Base-by-base conservation (phyloP, 441 rosid species). In the Syzygium malaccense region DNA sequence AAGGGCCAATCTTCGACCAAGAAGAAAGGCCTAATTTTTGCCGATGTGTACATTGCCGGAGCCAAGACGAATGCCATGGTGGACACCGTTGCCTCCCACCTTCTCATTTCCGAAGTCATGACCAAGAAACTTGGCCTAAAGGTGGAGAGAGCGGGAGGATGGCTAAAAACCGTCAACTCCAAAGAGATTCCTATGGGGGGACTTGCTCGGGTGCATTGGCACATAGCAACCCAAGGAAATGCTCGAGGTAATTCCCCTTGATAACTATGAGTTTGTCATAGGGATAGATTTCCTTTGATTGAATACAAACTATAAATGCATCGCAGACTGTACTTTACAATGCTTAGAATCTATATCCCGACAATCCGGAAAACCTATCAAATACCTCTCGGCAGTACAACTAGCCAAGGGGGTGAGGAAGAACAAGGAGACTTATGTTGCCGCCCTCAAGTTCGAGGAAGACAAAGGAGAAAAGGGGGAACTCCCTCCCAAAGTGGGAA, bases 401-500 rank as follows among this genome's bases (percentile, higher is more conserved):
- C 8, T 55, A 2, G 9, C 25, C 58, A 20, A 55, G 4, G 25
- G 58, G 58, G 25, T 55, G 4, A 7, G 8, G 58, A 55, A 55
- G 58, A 55, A 19, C 0, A 25, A 19, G 10, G 10, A 19, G 4
- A 55, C 9, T 8, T 55, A 55, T 8, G 23, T 55, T 19, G 58
- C 25, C 3, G 4, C 58, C 25, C 58, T 55, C 58, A 55, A 55
- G 15, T 3, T 19, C 23, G 4, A 55, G 8, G 10, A 20, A 55
- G 4, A 7, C 58, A 2, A 15, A 28, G 4, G 4, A 12, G 32
- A 60, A 0, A 13, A 60, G 7, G 17, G 17, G 7, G 0, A 7
- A 60, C 15, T 60, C 30, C 68, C 68, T 60, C 2, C 32, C 33
- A 57, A 60, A 60, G 33, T 60, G 30, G 68, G 18, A n/a, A 25